phyloP scores from a whole-genome alignment of 2,329 filamentous ascomycete genomes.

The Gaeumannomyces tritici region DNA sequence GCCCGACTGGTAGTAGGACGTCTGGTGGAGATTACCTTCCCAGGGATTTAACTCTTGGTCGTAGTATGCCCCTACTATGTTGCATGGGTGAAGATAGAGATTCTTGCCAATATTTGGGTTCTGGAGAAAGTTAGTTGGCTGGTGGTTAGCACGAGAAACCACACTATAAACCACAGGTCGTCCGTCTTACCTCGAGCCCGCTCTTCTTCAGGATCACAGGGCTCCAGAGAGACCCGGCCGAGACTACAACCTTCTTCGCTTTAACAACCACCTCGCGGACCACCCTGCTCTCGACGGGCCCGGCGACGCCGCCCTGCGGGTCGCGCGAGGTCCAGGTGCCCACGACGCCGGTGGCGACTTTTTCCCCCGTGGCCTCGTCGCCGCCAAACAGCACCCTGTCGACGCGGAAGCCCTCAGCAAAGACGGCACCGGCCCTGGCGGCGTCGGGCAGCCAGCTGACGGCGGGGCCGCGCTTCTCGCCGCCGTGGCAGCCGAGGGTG shows the following conservation, averaged over 20 bases:
- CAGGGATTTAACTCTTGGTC: slow-evolving; percentile 61
- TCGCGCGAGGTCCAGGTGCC: slow-evolving; percentile 71
- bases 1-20: too few species aligned
- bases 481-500: slow-evolving; percentile 50
- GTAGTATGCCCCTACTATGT: slow-evolving; percentile 50
- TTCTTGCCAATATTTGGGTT: slow-evolving; percentile 77
- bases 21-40: slow-evolving; percentile 34
- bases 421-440: slow-evolving; percentile 63
- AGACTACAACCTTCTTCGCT: slow-evolving; percentile 73
- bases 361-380: slow-evolving; percentile 18
- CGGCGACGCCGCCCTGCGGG: slow-evolving; percentile 45
- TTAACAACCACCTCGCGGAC: slow-evolving; percentile 59
- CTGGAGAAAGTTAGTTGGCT: slow-evolving; percentile 20
- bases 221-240: slow-evolving; percentile 65
- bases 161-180: too few species aligned
- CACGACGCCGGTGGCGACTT: slow-evolving; percentile 54
- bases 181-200: slow-evolving; percentile 59
- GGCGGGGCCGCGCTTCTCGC: slow-evolving; percentile 69
- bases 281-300: slow-evolving; percentile 30
- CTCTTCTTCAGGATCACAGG: slow-evolving; percentile 70
- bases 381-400: slow-evolving; percentile 61
- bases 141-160: neutral
- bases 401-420: slow-evolving; percentile 74
- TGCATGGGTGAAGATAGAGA: slow-evolving; percentile 71
- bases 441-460: slow-evolving; percentile 75